Evolutionary conservation across 2,329 filamentous ascomycete genomes (phyloP).

Genomic region (Xylaria sp.): DNA sequence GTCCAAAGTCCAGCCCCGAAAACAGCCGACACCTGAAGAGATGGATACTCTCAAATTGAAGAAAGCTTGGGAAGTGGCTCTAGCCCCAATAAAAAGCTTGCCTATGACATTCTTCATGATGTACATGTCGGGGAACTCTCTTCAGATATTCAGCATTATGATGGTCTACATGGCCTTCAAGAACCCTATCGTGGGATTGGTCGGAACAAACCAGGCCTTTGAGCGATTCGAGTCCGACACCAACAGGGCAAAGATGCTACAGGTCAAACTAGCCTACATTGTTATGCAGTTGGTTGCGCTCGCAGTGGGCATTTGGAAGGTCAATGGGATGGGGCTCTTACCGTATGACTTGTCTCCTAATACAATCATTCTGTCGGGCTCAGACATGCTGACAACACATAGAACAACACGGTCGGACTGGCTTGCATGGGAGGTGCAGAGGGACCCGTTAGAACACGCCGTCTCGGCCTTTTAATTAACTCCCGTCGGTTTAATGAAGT

Average conservation of each 20-base stretch:
- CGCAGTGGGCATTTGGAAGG: slow-evolving; percentile 91
- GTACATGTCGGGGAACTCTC: slow-evolving; percentile 99
- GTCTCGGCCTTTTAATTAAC: slow-evolving; percentile 66
- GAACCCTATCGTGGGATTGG: slow-evolving; percentile 85
- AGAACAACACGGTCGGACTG: slow-evolving; percentile 97
- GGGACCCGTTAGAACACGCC: slow-evolving; percentile 73
- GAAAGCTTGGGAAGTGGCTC: slow-evolving; percentile 97
- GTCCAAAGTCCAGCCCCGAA: slow-evolving; percentile 63
- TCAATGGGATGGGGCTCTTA: slow-evolving; percentile 94
- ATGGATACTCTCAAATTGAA: slow-evolving; percentile 97
- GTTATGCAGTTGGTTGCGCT: slow-evolving; percentile 86
- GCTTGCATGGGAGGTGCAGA: slow-evolving; percentile 91
- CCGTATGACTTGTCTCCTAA: slow-evolving; percentile 68
- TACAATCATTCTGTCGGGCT: neutral
- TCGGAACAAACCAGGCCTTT: slow-evolving; percentile 88
- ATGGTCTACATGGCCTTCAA: slow-evolving; percentile 99
- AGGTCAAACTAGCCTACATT: slow-evolving; percentile 89
- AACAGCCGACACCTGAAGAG: slow-evolving; percentile 79
- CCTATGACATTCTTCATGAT: slow-evolving; percentile 99
- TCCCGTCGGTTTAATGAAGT: neutral
- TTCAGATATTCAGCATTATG: slow-evolving; percentile 99
- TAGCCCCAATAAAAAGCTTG: slow-evolving; percentile 90
- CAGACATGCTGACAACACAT: slow-evolving; percentile 45
- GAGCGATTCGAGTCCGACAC: slow-evolving; percentile 86
- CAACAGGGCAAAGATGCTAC: slow-evolving; percentile 76